These are phyloP conservation scores for Ehretia macrophylla DNA, from an alignment of 257 asterid genomes.

Conservation along the genomic window DNA sequence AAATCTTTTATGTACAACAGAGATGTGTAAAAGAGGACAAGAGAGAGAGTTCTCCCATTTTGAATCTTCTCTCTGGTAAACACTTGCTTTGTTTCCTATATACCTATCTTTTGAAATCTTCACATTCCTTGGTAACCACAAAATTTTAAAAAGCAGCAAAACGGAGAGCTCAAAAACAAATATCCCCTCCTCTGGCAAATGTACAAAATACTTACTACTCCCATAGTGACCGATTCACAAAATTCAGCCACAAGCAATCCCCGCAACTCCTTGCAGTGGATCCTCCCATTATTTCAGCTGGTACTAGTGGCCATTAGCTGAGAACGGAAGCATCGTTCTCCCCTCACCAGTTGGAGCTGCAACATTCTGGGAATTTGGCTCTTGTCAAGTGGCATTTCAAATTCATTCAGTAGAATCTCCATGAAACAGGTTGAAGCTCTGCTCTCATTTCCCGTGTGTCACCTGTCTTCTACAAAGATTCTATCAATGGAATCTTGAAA, in stretches of 20 bases:
- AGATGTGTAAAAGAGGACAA: not conserved
- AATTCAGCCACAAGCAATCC: slow-evolving; percentile 47
- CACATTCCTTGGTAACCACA: slow-evolving; percentile 36
- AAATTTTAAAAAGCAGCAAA: slow-evolving; percentile 17
- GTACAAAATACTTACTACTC: slow-evolving; percentile 42
- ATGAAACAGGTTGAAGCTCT: not conserved
- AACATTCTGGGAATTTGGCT: not conserved
- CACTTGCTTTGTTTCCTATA: slow-evolving; percentile 44
- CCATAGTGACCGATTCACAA: slow-evolving; percentile 55
- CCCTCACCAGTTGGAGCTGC: not conserved
- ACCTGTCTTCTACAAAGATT: slow-evolving; percentile 70
- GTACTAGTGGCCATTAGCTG: not conserved
- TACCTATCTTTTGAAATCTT: slow-evolving; percentile 46
- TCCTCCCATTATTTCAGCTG: not conserved
- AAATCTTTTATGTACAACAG: slow-evolving; percentile 1
- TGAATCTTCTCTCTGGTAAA: slow-evolving; percentile 37
- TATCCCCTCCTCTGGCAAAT: slow-evolving; percentile 28
- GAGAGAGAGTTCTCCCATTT: slow-evolving; percentile 19
- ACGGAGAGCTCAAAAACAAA: slow-evolving; percentile 31
- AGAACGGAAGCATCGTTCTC: not conserved
- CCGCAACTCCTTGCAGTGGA: slow-evolving; percentile 5
- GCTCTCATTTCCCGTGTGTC: slow-evolving; percentile 9
- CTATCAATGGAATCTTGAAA: slow-evolving; percentile 80
- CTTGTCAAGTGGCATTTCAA: slow-evolving; percentile 15
- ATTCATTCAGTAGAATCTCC: slow-evolving; percentile 28